Evolutionary conservation across 176 grass and related monocot genomes (phyloP).

Genomic region (bread wheat (Triticum aestivum)): DNA sequence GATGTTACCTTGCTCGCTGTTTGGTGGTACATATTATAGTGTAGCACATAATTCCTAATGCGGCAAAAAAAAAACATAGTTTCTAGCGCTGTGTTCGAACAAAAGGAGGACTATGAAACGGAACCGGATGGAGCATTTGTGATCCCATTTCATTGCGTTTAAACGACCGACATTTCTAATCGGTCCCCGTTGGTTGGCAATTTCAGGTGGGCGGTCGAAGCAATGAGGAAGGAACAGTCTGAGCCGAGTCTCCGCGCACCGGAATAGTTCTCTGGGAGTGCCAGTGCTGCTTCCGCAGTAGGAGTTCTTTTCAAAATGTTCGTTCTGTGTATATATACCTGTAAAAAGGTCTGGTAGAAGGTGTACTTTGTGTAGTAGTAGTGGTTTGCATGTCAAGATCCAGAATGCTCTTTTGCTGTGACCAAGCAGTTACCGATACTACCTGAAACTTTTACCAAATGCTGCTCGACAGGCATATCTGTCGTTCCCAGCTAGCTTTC

Average conservation of each 20-base stretch:
- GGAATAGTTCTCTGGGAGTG: not conserved
- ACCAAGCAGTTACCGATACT: not conserved
- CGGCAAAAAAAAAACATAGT: not conserved
- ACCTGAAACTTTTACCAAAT: too few relatives aligned
- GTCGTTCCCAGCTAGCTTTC: too few relatives aligned
- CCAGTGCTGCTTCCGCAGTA: not conserved
- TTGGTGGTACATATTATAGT: not conserved
- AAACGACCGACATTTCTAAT: not conserved
- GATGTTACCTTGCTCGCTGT: not conserved
- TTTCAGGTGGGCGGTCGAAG: conserved; percentile 11
- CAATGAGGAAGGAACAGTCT: conserved; percentile 14
- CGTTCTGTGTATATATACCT: not conserved
- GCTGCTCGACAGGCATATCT: too few relatives aligned
- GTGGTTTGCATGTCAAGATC: not conserved
- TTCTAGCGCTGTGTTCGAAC: not conserved
- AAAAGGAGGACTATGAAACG: not conserved
- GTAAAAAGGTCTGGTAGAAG: not conserved
- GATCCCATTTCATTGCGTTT: too few relatives aligned
- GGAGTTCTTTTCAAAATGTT: not conserved
- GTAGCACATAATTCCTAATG: not conserved
- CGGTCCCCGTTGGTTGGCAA: not conserved
- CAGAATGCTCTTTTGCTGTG: not conserved
- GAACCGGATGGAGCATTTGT: too few relatives aligned
- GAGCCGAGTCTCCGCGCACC: not conserved
- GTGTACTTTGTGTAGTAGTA: not conserved